A percentile compares a stretch with the other conserved stretches of the same genome.
These are phyloP conservation scores for Blastocrithidia nonstop DNA, from an alignment of 208 protist species.

Conservation along the genomic window DNA sequence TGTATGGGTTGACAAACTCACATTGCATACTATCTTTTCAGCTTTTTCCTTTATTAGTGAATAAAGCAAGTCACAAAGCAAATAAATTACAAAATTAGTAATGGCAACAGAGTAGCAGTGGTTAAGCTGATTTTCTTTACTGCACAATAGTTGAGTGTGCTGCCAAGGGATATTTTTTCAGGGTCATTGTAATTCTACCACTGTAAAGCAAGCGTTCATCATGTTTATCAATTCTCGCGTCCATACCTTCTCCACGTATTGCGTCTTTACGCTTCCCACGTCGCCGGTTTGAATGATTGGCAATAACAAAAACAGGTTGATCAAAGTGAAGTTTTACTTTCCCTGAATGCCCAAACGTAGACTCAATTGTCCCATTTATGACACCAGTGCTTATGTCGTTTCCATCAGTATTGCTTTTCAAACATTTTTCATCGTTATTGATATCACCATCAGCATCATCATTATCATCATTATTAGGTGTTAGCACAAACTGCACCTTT, in stretches of 20 bases:
- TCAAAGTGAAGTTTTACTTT: constrained; percentile 62
- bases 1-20: no score
- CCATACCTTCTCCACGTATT: no score
- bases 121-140: no score
- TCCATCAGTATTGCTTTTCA: constrained; percentile 2
- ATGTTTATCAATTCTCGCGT: no score
- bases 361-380: constrained; percentile 42
- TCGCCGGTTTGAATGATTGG: neutral
- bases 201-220: constrained; percentile 3
- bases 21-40: no score
- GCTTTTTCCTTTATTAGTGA: no score
- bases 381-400: constrained; percentile 2
- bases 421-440: neutral
- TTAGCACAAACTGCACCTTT: constrained; percentile 31
- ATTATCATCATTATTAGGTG: no score
- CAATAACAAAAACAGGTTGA: constrained; percentile 21
- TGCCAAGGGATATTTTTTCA: constrained; percentile 60
- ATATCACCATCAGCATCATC: neutral
- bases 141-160: constrained; percentile 33
- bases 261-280: neutral
- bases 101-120: no score
- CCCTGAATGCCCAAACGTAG: constrained; percentile 64
- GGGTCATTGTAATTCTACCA: constrained; percentile 20
- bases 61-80: no score
- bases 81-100: no score